Conservation (phyloP, 2,329 filamentous ascomycete genomes). For the Remersonia thermophila region DNA sequence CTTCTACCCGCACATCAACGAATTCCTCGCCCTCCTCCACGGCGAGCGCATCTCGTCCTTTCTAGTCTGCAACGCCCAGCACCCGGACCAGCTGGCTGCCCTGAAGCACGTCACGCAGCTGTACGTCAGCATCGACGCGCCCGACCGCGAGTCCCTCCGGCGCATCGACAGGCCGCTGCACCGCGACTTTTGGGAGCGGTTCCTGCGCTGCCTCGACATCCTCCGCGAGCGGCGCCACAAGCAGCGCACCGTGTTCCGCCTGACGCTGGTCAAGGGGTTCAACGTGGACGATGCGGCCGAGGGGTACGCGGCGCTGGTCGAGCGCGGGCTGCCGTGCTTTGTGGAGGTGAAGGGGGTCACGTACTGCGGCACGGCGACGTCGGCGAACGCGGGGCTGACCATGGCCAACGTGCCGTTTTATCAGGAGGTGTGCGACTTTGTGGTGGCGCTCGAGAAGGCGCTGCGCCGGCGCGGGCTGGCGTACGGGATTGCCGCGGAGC, state of each 20-base stretch:
- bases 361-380: conserved; percentile 84
- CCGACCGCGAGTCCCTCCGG: conserved; percentile 74
- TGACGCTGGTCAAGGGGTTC: conserved; percentile 95
- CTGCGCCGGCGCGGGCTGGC: conserved; percentile 57
- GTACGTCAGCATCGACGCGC: conserved; percentile 92
- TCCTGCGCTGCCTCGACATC: conserved; percentile 82
- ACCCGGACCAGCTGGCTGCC: conserved; percentile 76
- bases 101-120: conserved; percentile 84
- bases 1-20: conserved; percentile 96
- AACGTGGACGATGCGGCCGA: conserved; percentile 88
- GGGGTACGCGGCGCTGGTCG: conserved; percentile 82
- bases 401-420: conserved; percentile 98
- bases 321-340: conserved; percentile 77
- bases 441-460: conserved; percentile 58
- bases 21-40: conserved; percentile 75
- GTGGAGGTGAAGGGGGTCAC: conserved; percentile 95
- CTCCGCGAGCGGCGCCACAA: conserved; percentile 68
- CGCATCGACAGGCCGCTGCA: conserved; percentile 87
- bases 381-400: conserved; percentile 72
- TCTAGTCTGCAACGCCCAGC: conserved; percentile 92
- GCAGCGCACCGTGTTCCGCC: conserved; percentile 85
- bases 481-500: conserved; percentile 90
- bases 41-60: conserved; percentile 81
- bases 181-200: conserved; percentile 95
- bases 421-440: conserved; percentile 76